phyloP scores from a whole-genome alignment of 2,329 filamentous ascomycete species.

The Botryotinia calthae region DNA sequence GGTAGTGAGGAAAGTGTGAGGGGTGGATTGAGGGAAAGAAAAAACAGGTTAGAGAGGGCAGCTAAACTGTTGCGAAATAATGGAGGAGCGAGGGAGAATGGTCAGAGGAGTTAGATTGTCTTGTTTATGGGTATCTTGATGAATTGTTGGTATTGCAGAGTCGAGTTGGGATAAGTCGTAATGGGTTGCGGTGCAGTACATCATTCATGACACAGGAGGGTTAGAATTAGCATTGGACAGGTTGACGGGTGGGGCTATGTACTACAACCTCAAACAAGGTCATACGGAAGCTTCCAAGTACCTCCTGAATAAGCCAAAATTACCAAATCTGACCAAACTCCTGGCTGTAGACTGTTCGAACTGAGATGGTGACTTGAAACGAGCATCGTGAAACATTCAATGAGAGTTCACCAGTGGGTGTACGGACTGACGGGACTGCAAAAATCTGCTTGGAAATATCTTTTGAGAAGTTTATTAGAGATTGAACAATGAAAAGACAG shows the following conservation, averaged over 20 bases:
- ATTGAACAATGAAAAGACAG: no score
- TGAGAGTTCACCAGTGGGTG: neutral
- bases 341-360: neutral
- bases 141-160: neutral
- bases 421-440: no score
- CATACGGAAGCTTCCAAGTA: neutral
- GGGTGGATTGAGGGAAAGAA: neutral
- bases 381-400: neutral
- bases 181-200: neutral
- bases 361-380: neutral
- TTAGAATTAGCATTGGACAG: neutral
- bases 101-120: neutral
- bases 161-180: neutral
- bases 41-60: slow-evolving; percentile 2
- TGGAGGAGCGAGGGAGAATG: neutral
- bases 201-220: neutral
- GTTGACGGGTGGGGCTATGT: neutral
- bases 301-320: neutral
- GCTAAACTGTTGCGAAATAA: slow-evolving; percentile 5
- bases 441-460: no score
- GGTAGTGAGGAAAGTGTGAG: slow-evolving; percentile 1
- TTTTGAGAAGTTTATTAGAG: no score
- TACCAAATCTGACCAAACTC: neutral
- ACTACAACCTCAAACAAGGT: neutral
- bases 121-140: neutral